Percentiles rank a stretch among this genome's conserved stretches.
Evolutionary conservation across 371 early-diverging fungal genomes (phyloP).

Genomic region (Mucor mucedo): DNA sequence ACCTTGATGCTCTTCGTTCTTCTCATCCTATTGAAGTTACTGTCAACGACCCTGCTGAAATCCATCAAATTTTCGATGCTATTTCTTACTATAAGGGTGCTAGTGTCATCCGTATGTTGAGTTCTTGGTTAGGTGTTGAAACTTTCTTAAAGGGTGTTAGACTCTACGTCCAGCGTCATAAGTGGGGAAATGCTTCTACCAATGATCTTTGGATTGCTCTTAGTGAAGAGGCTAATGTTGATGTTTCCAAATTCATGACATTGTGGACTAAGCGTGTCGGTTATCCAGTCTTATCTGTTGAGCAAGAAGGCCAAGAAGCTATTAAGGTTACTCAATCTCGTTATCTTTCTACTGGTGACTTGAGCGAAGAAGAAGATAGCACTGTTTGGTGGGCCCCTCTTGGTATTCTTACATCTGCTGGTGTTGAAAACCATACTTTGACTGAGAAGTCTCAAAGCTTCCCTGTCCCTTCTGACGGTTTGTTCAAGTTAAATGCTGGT

Average conservation of each 20-base stretch:
- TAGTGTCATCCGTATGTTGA: conserved; percentile 89
- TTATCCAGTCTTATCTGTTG: conserved; percentile 76
- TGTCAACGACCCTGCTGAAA: conserved; percentile 79
- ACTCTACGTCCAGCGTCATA: conserved; percentile 77
- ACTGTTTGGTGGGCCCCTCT: conserved; percentile 68
- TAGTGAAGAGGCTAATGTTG: conserved; percentile 67
- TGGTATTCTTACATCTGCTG: conserved; percentile 47
- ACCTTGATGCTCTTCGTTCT: conserved; percentile 77
- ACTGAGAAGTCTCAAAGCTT: conserved; percentile 52
- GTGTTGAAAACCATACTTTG: conserved; percentile 44
- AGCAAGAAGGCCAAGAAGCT: conserved; percentile 52
- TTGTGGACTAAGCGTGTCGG: conserved; percentile 87
- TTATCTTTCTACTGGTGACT: conserved; percentile 79
- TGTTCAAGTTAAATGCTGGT: conserved; percentile 63
- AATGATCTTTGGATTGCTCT: conserved; percentile 86
- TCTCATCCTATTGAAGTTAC: conserved; percentile 88
- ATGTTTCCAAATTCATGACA: conserved; percentile 78
- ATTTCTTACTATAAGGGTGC: conserved; percentile 91
- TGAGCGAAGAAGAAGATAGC: conserved; percentile 65
- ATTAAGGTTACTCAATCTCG: conserved; percentile 75
- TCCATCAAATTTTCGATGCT: conserved; percentile 80
- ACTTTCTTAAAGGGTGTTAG: conserved; percentile 75
- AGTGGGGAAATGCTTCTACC: conserved; percentile 83
- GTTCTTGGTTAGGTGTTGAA: conserved; percentile 62
- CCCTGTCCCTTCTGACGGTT: conserved; percentile 43